Evolutionary conservation across 305 asterid genomes (phyloP).

Genomic region (Solanum hybrid): DNA sequence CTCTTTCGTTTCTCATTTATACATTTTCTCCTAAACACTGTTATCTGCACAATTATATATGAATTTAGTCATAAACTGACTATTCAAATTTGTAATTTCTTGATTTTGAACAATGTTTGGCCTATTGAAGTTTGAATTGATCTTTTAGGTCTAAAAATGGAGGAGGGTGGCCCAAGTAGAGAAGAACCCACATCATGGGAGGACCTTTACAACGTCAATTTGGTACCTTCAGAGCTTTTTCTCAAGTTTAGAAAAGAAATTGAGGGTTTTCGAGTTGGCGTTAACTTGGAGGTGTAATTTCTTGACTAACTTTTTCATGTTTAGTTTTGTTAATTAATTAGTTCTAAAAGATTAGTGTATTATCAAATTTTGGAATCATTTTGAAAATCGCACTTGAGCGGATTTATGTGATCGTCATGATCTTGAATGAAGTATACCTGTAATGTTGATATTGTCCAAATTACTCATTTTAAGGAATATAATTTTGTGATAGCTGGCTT

Average conservation of each 20-base stretch:
- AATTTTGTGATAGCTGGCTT: background rate
- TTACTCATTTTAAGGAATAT: background rate
- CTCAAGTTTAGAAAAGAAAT: conserved; percentile 68
- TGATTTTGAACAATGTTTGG: background rate
- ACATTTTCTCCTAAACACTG: background rate
- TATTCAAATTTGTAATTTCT: background rate
- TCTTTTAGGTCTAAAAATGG: conserved; percentile 34
- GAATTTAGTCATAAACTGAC: background rate
- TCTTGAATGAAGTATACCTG: background rate
- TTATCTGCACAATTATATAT: background rate
- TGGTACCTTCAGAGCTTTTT: conserved; percentile 78
- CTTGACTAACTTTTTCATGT: background rate
- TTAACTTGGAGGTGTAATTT: conserved; percentile 61
- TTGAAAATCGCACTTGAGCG: background rate
- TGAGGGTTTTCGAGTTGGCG: conserved; percentile 71
- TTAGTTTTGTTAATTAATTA: background rate
- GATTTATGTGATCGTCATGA: background rate
- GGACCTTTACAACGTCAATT: conserved; percentile 74
- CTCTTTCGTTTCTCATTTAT: background rate
- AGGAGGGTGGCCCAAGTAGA: conserved; percentile 40
- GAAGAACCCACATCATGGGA: conserved; percentile 72
- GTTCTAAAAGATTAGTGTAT: background rate
- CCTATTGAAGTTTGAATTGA: background rate
- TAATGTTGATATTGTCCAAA: background rate
- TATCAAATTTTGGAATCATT: background rate